phyloP scores from a whole-genome alignment of 352 stramenopile species.

The Phytophthora hybrid region DNA sequence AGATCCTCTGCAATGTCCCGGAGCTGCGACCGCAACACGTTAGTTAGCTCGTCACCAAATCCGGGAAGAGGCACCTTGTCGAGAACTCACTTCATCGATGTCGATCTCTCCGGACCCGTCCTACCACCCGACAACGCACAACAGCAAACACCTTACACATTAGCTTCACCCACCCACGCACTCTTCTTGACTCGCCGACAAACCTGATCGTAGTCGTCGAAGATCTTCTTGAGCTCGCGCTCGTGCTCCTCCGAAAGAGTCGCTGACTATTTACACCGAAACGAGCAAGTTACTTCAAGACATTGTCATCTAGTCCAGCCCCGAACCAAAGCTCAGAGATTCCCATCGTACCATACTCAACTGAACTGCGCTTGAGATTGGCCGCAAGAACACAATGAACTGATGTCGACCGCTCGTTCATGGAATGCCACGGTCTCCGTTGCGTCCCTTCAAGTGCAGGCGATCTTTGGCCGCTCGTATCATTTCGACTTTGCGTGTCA shows the following conservation, averaged over 20 bases:
- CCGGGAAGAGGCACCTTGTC: background rate
- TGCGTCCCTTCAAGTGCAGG: slow-evolving; percentile 25
- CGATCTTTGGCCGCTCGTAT: slow-evolving; percentile 15
- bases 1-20: slow-evolving; percentile 79
- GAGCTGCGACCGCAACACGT: slow-evolving; percentile 41
- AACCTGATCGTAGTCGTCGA: slow-evolving; percentile 81
- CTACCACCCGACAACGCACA: slow-evolving; percentile 24
- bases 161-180: background rate
- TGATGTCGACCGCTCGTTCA: background rate
- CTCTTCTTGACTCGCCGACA: background rate
- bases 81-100: slow-evolving; percentile 59
- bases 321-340: background rate
- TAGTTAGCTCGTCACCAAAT: slow-evolving; percentile 9
- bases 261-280: slow-evolving; percentile 28
- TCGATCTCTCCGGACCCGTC: slow-evolving; percentile 78
- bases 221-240: slow-evolving; percentile 77
- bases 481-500: slow-evolving; percentile 35
- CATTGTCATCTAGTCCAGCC: background rate
- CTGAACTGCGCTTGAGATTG: background rate
- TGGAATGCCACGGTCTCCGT: slow-evolving; percentile 16
- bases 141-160: background rate
- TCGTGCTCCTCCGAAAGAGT: slow-evolving; percentile 75
- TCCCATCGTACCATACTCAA: background rate
- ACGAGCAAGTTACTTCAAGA: background rate
- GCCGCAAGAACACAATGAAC: background rate